Conservation (phyloP, 495 filamentous ascomycete species). For the Penicillium daleae region DNA sequence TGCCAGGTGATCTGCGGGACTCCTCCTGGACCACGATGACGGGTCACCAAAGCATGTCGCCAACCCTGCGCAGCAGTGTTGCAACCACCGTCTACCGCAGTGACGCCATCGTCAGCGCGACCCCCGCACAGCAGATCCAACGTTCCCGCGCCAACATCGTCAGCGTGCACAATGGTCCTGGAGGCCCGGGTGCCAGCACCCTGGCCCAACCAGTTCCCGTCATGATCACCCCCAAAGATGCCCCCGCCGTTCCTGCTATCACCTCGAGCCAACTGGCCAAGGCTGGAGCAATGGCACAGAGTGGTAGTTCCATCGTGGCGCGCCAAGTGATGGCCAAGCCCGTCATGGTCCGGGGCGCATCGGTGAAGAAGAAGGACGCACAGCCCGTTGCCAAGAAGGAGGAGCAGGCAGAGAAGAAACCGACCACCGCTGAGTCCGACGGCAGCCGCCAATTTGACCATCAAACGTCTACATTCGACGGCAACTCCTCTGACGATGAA, state of each 20-base stretch:
- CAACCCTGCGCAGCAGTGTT: slow-evolving; percentile 73
- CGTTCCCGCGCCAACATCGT: slow-evolving; percentile 88
- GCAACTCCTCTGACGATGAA: slow-evolving; percentile 46
- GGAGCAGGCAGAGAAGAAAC: slow-evolving; percentile 11
- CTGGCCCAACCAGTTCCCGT: slow-evolving; percentile 20
- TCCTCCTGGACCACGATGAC: slow-evolving; percentile 77
- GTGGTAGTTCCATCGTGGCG: slow-evolving; percentile 49
- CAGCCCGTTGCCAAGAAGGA: not conserved
- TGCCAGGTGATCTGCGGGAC: slow-evolving; percentile 88
- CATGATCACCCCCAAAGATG: slow-evolving; percentile 43
- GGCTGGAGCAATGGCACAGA: slow-evolving; percentile 41
- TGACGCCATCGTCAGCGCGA: slow-evolving; percentile 77
- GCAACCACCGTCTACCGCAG: slow-evolving; percentile 92
- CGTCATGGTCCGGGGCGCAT: slow-evolving; percentile 46
- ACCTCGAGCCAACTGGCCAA: slow-evolving; percentile 51
- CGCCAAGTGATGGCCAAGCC: slow-evolving; percentile 49
- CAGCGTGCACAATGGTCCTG: slow-evolving; percentile 68
- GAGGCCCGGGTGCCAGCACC: slow-evolving; percentile 24
- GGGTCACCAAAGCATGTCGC: slow-evolving; percentile 63
- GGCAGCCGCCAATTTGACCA: slow-evolving; percentile 26
- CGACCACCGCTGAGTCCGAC: slow-evolving; percentile 18
- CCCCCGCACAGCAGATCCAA: slow-evolving; percentile 82
- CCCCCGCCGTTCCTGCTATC: slow-evolving; percentile 57
- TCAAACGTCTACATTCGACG: slow-evolving; percentile 42
- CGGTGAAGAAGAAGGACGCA: slow-evolving; percentile 39